These are phyloP conservation scores for Saturnispora mendoncae DNA, from an alignment of 805 yeast genomes.

Conservation along the genomic window DNA sequence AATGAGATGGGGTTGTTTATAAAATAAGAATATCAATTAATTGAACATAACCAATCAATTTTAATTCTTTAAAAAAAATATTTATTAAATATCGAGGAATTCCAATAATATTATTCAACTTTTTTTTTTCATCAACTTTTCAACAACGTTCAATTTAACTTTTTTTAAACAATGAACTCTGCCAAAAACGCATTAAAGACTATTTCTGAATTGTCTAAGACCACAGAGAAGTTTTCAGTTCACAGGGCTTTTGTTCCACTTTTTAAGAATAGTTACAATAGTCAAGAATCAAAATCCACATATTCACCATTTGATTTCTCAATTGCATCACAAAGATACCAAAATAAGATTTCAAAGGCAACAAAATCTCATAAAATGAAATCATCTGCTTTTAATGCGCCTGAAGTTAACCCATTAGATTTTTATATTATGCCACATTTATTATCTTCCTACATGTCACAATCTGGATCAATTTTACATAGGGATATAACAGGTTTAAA, in stretches of 20 bases:
- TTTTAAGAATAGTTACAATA: constrained; percentile 28
- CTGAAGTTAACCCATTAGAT: constrained; percentile 57
- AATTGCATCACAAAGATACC: constrained; percentile 45
- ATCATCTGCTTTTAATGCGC: constrained; percentile 28
- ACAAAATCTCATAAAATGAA: constrained; percentile 17
- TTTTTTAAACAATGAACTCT: not conserved
- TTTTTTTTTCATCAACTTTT: not conserved
- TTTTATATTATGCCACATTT: constrained; percentile 65
- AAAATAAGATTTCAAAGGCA: constrained; percentile 27
- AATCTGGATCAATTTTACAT: constrained; percentile 71
- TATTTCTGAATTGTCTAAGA: constrained; percentile 6
- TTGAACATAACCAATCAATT: too few relatives aligned
- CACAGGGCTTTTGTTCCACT: constrained; percentile 29
- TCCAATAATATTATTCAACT: too few relatives aligned
- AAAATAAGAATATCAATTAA: too few relatives aligned
- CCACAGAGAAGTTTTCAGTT: constrained; percentile 11
- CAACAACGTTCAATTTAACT: not conserved
- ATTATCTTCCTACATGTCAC: constrained; percentile 54
- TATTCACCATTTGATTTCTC: constrained; percentile 83
- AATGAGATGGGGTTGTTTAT: too few relatives aligned
- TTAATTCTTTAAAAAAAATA: too few relatives aligned
- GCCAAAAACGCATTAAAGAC: constrained; percentile 8
- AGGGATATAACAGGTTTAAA: constrained; percentile 63
- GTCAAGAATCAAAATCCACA: constrained; percentile 29
- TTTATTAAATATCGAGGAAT: too few relatives aligned